Conservation (phyloP, 345 rosid genomes). For the Diplotaxis tenuifolia region DNA sequence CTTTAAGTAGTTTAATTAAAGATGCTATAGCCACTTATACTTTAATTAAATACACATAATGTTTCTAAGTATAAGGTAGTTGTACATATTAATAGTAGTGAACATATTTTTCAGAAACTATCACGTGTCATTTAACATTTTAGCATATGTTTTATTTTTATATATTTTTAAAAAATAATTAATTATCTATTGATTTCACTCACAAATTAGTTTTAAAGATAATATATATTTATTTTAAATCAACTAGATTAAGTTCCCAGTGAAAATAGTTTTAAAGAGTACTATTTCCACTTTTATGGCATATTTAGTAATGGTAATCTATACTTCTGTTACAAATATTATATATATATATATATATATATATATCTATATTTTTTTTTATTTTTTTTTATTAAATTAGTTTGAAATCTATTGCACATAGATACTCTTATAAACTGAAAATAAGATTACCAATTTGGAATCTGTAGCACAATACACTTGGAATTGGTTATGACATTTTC, state of each 20-base stretch:
- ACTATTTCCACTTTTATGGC: background rate
- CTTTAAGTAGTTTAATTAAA: background rate
- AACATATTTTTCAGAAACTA: background rate
- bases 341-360: too few relatives aligned
- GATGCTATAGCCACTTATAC: background rate
- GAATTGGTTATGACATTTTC: background rate
- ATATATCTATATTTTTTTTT: too few relatives aligned
- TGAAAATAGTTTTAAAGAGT: background rate
- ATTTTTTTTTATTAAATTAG: background rate
- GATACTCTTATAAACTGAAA: background rate
- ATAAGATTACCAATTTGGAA: background rate
- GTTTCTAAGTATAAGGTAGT: background rate
- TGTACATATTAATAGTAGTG: background rate
- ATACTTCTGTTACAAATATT: background rate
- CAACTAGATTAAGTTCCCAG: background rate
- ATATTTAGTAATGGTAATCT: background rate
- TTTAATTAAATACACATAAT: background rate
- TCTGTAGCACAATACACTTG: background rate
- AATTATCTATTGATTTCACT: background rate
- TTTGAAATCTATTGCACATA: background rate
- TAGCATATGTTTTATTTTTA: background rate
- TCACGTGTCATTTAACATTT: background rate
- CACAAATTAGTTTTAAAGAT: background rate
- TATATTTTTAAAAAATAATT: too few relatives aligned
- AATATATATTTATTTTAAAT: background rate